Evolutionary conservation across 2,329 filamentous ascomycete genomes (phyloP), one percentile per base, ranked within the genome.

Genomic region (Mycosphaerelloides madeirae): DNA sequence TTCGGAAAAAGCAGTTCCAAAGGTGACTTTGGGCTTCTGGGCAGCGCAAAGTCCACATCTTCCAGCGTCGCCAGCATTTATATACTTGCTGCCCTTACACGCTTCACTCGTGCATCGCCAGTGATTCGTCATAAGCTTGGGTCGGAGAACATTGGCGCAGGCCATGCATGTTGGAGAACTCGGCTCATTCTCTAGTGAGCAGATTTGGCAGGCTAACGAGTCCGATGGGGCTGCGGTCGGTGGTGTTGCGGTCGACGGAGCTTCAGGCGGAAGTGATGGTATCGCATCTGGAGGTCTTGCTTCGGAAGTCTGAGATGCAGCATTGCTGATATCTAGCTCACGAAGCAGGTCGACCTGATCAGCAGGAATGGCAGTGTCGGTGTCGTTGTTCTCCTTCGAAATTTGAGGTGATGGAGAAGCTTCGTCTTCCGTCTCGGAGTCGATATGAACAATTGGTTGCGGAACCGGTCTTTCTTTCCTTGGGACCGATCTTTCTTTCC

Each of bases 131-230:
- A 82, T 71, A 38, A 74, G 73, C 0, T 66, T 59, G 1, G 72
- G 66, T 34, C 78, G 72, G 2, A 91, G 67, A 1, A 90, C 85
- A 52, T 91, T 80, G 18, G 81, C 76, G 63, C 87, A 93, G 41
- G 83, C 75, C 6, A 65, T 66, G 62, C 87, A 93, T 3, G 78
- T 84, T 2, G 80, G 65, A 6, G 77, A 69, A 7, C 60, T 57
- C 0, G 59, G 37, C 5, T 74, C 67, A 59, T 88, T 90, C 39
- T 69, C 67, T 39, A 84, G 77, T 0, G 85, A 88, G 64, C 87
- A 94, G 43, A 85, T 70, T 1, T 74, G 68, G 58, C 85, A 53
- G 6, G 32, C 19, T 14, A 41, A 14, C 12, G 33, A 15, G 16
- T n/a, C 29, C 13, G 41, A 18, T 6, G 38, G 13, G 14, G 20